A percentile compares a stretch with the other conserved stretches of the same genome.
Evolutionary conservation across 805 yeast species (phyloP).

Genomic region (Sugiyamaella mastotermitis): DNA sequence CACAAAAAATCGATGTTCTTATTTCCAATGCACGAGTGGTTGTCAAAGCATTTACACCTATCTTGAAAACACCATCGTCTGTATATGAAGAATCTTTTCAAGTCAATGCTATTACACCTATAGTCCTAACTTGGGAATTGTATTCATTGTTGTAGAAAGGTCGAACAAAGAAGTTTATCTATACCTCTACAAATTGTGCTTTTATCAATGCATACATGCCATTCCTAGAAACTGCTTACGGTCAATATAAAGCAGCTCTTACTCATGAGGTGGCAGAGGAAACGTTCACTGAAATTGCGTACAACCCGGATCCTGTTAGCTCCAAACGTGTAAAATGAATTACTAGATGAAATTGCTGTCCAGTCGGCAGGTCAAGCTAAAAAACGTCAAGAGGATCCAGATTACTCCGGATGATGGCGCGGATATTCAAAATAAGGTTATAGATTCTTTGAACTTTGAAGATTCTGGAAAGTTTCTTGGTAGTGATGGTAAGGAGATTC

Average conservation of each 20-base stretch:
- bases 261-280: constrained; percentile 25
- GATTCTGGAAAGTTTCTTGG: constrained; percentile 1
- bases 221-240: constrained; percentile 27
- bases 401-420: constrained; percentile 5
- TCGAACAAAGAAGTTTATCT: constrained; percentile 24
- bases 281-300: constrained; percentile 28
- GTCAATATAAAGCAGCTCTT: constrained; percentile 35
- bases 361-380: background rate
- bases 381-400: background rate
- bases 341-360: background rate
- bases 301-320: constrained; percentile 34
- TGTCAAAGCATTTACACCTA: background rate
- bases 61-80: constrained; percentile 2
- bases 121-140: constrained; percentile 19
- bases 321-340: too few relatives aligned
- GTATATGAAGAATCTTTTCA: constrained; percentile 17
- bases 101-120: constrained; percentile 26
- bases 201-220: constrained; percentile 17
- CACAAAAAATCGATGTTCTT: constrained; percentile 25
- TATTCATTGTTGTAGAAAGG: constrained; percentile 22
- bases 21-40: constrained; percentile 27
- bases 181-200: constrained; percentile 27
- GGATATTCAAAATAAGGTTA: background rate
- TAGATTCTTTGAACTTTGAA: background rate
- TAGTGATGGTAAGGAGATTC: constrained; percentile 1